Evolutionary conservation across 2,329 filamentous ascomycete species (phyloP), one percentile per base, ranked within the genome.

Genomic region (Cercospora sojina): DNA sequence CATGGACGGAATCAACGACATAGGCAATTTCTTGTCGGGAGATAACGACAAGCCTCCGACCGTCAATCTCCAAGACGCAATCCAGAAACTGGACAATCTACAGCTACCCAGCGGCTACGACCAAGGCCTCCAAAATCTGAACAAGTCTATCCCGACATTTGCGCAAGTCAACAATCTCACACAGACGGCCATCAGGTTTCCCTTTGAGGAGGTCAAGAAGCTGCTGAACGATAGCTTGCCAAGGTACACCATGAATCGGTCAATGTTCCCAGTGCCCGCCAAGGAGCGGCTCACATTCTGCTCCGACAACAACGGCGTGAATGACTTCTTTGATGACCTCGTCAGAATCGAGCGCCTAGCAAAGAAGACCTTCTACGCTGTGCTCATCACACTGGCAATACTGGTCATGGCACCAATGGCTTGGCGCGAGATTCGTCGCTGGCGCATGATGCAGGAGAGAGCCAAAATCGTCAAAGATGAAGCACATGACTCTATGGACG

Each of bases 201-300:
- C 95, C 0, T 98, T 99, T 77, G 85, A 94, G 73, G 82, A 92
- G 68, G 87, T 97, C 74, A 91, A 91, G 78, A 82, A 85, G 68
- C 82, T 90, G 56, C 85, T 99, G 74, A 90, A 92, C 70, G 80
- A 88, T 13, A 88, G 85, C 35, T 86, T 95, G 74, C 86, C 87
- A 59, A 85, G 82, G 68, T 98, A 93, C 83, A 85, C 83, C 32
- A 96, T 98, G 76, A 88, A 97, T 76, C 85, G 88, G 16, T 86
- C 87, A 12, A 79, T 90, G 9, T 94, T 99, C 73, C 92, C 93
- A 0, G 85, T 97, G 2, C 93, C 95, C 1, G 82, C 89, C 72
- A 97, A 96, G 81, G 86, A 96, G 78, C 82, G 88, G 41, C 83
- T 99, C 62, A 89, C 86, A 0, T 98, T 99, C 81, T 99, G 95